Evolutionary conservation across 441 rosid genomes (phyloP).

Genomic region (Euphorbia corollata): DNA sequence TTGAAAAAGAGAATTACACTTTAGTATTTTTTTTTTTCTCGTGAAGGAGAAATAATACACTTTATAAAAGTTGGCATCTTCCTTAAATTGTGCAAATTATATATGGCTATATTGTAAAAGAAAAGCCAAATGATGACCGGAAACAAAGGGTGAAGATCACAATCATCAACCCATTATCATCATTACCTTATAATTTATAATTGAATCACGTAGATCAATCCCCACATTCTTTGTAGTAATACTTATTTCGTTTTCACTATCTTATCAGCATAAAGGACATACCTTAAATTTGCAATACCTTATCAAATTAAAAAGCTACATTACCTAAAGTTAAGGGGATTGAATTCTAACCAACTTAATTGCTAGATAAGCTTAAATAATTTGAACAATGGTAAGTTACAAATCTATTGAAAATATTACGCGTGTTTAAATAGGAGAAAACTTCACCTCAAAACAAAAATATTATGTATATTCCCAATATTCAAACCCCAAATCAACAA

Average conservation of each 20-base stretch:
- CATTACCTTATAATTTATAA: conserved; percentile 6
- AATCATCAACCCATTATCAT: conserved; percentile 8
- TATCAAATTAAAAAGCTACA: neutral
- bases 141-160: neutral
- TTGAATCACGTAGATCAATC: neutral
- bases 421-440: too few relatives aligned
- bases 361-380: too few relatives aligned
- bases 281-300: neutral
- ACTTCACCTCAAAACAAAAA: too few relatives aligned
- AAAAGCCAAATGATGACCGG: conserved; percentile 11
- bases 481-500: too few relatives aligned
- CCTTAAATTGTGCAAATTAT: conserved; percentile 18
- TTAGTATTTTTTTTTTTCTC: neutral
- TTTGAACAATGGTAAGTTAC: too few relatives aligned
- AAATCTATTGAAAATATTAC: too few relatives aligned
- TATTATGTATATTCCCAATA: too few relatives aligned
- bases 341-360: neutral
- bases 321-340: neutral
- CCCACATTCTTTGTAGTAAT: neutral
- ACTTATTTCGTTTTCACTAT: neutral
- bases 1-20: neutral
- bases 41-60: neutral
- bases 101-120: neutral
- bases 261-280: neutral
- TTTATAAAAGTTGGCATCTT: conserved; percentile 20